A percentile compares a stretch with the other conserved stretches of the same genome.
Conservation (phyloP, 306 rosid species). For the Inga oerstediana region DNA sequence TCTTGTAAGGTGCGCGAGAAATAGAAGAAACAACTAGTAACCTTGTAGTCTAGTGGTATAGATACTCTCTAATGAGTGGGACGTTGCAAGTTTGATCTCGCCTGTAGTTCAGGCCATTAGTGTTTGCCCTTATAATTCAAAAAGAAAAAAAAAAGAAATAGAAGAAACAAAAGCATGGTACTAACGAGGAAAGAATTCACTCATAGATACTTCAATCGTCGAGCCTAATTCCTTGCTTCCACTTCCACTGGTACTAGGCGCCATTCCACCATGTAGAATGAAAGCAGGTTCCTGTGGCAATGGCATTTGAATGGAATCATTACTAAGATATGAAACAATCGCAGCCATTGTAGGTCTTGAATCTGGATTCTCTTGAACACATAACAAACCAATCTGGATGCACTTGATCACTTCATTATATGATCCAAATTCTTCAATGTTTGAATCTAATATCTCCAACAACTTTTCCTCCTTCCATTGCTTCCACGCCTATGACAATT, state of each 20-base stretch:
- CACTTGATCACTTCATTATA: constrained; percentile 43
- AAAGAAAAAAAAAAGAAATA: too few relatives aligned
- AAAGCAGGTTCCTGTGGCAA: constrained; percentile 37
- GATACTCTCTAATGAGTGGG: too few relatives aligned
- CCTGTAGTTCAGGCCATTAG: too few relatives aligned
- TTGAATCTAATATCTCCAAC: constrained; percentile 42
- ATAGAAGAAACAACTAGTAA: too few relatives aligned
- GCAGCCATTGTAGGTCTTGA: constrained; percentile 41
- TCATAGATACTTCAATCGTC: too few relatives aligned
- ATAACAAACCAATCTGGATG: constrained; percentile 48
- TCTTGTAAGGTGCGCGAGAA: too few relatives aligned
- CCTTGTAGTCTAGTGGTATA: too few relatives aligned
- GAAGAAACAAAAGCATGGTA: too few relatives aligned
- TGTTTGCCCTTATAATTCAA: too few relatives aligned
- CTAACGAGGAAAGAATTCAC: too few relatives aligned
- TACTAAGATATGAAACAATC: constrained; percentile 29
- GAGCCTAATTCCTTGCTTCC: too few relatives aligned
- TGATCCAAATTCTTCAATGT: constrained; percentile 11
- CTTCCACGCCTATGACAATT: constrained; percentile 42
- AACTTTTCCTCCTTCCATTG: constrained; percentile 33
- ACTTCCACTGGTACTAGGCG: not conserved
- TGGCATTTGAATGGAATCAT: constrained; percentile 25
- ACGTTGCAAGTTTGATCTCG: too few relatives aligned
- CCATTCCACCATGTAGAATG: not conserved
- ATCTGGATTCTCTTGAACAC: constrained; percentile 41